Evolutionary conservation across 805 yeast species (phyloP), one percentile per base, ranked within the genome.

Genomic region (Ogataea methanolica): DNA sequence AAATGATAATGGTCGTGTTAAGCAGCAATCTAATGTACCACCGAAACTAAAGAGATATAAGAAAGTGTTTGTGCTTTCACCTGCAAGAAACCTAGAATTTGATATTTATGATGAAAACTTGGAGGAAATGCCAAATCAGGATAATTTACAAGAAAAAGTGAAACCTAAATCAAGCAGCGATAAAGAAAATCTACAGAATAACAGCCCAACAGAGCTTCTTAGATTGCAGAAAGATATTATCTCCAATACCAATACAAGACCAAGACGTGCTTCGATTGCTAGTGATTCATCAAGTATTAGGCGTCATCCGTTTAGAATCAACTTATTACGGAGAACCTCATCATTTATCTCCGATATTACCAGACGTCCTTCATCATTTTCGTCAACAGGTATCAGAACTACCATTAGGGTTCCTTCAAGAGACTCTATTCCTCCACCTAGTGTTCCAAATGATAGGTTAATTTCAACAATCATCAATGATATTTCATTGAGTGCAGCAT

Each of bases 401-500:
- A 19, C 23, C 7, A 19, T 15, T n/a, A 17, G 8, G 21, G 39
- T 9, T 35, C 39, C 12, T 26, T 22, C 33, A 8, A 26, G 33
- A 16, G 39, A 16, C 39, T 36, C 44, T 36, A 11, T 6, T 26
- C 31, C 31, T 6, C 31, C 31, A 9, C 31, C 31, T 1, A 26
- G 31, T 26, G 31, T 26, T 26, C 31, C 31, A 26, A 26, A 9
- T 26, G 11, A 26, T 16, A 36, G 3, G 19, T 42, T 65, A 1
- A 66, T 69, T 65, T 61, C 54, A 39, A 59, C 61, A 4, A 58
- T 68, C 8, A 56, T 69, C 57, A 69, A 70, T 53, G 70, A 66
- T 29, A 57, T 66, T 0, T 68, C 74, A 1, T 53, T 69, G 39
- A 65, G 63, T 39, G 75, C 75, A 4, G 75, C 75, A 1, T 43